Evolutionary conservation across 2,329 filamentous ascomycete genomes (phyloP).

Genomic region (Ceratocystiopsis minuta): DNA sequence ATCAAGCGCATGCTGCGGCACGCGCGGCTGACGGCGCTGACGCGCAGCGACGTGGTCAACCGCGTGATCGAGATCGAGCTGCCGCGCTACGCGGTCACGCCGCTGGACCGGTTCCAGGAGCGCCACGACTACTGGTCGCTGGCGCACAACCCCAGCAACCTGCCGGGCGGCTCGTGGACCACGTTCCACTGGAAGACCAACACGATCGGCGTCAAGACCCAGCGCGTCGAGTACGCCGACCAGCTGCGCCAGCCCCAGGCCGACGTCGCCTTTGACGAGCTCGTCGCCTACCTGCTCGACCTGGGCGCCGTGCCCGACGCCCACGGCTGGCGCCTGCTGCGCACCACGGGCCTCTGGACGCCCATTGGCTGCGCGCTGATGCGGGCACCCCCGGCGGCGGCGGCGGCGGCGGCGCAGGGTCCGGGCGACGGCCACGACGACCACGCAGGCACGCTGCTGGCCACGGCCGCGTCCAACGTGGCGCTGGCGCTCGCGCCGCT

Average conservation of each 20-base stretch:
- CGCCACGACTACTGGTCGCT: conserved; percentile 40
- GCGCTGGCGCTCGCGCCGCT: conserved; percentile 35
- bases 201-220: conserved; percentile 41
- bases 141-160: conserved; percentile 28
- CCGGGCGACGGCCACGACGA: conserved; percentile 31
- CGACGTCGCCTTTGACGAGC: conserved; percentile 36
- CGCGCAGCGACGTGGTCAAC: conserved; percentile 45
- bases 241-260: conserved; percentile 35
- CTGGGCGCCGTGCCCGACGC: conserved; percentile 42
- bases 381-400: conserved; percentile 11
- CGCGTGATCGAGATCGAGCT: conserved; percentile 49
- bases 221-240: conserved; percentile 44
- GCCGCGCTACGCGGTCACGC: conserved; percentile 44
- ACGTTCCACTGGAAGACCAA: conserved; percentile 49
- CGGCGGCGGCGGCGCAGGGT: conserved; percentile 11
- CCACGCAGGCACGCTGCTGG: conserved; percentile 33
- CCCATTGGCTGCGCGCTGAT: conserved; percentile 39
- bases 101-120: conserved; percentile 34
- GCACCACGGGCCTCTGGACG: conserved; percentile 41
- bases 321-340: conserved; percentile 38
- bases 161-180: conserved; percentile 46
- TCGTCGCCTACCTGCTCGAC: conserved; percentile 44
- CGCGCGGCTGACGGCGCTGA: conserved; percentile 39
- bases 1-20: conserved; percentile 40
- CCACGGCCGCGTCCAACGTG: conserved; percentile 42